A percentile compares a stretch with the other conserved stretches of the same genome.
Evolutionary conservation across 2,329 filamentous ascomycete species (phyloP).

Genomic region (Pochonia chlamydosporia): DNA sequence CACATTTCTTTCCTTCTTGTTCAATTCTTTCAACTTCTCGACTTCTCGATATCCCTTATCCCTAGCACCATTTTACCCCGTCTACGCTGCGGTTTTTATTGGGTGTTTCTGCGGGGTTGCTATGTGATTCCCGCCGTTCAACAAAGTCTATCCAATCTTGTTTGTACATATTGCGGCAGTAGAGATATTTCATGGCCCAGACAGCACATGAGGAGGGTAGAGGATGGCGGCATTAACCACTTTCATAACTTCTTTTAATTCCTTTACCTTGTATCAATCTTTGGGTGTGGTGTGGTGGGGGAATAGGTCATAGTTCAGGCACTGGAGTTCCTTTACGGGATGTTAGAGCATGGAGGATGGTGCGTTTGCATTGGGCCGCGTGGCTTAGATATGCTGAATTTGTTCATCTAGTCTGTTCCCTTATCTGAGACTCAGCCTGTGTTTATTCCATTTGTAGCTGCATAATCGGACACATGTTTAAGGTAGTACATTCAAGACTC

Average conservation of each 20-base stretch:
- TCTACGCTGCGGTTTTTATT: neutral
- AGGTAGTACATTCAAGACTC: too few relatives aligned
- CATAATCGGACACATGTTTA: too few relatives aligned
- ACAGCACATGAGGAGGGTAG: neutral
- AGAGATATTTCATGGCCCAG: neutral
- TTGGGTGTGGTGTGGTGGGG: too few relatives aligned
- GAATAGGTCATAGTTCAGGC: neutral
- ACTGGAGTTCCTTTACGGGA: neutral
- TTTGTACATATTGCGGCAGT: neutral
- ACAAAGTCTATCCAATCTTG: neutral
- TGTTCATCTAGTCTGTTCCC: neutral
- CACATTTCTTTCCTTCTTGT: neutral
- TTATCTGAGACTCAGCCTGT: neutral
- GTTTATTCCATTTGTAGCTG: neutral
- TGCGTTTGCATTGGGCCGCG: slow-evolving; percentile 4
- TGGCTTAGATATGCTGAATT: slow-evolving; percentile 1
- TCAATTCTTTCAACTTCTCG: neutral
- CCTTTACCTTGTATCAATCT: too few relatives aligned
- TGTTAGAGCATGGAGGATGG: slow-evolving; percentile 1
- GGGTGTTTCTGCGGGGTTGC: neutral
- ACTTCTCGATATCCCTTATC: neutral
- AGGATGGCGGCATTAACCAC: neutral
- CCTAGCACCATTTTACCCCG: neutral
- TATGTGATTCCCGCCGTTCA: neutral
- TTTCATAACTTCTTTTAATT: neutral